Evolutionary conservation across 768 basidiomycete genomes (phyloP).

Genomic region (Lyophyllum shimeji): DNA sequence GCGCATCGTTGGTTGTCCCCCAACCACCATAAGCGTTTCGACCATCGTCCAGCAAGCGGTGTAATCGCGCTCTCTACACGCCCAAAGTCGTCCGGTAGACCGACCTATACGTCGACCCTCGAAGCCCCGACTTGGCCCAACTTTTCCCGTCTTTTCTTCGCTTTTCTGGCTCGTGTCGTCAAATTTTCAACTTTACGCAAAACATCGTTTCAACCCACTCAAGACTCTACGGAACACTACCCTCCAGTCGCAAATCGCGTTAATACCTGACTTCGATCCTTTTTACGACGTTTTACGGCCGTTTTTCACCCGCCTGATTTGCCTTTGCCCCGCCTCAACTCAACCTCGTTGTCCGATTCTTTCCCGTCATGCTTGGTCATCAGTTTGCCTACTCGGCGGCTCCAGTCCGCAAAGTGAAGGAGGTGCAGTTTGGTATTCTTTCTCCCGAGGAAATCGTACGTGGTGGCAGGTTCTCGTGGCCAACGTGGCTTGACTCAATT

Average conservation of each 20-base stretch:
- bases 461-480: conserved; percentile 22
- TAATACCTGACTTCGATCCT: conserved; percentile 27
- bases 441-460: conserved; percentile 98
- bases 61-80: conserved; percentile 23
- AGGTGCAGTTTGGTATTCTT: conserved; percentile 98
- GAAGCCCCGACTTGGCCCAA: conserved; percentile 20
- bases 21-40: conserved; percentile 42
- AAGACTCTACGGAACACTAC: conserved; percentile 25
- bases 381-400: conserved; percentile 92
- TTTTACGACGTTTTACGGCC: conserved; percentile 27
- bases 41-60: conserved; percentile 26
- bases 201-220: conserved; percentile 28
- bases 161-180: conserved; percentile 24
- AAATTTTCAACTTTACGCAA: conserved; percentile 27
- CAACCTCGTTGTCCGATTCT: conserved; percentile 14
- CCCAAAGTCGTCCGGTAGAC: conserved; percentile 22
- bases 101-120: conserved; percentile 15
- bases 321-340: conserved; percentile 14
- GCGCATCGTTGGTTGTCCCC: conserved; percentile 46
- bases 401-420: conserved; percentile 92
- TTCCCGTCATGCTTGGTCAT: conserved; percentile 73
- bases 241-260: conserved; percentile 19
- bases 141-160: conserved; percentile 29
- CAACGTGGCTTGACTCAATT: conserved; percentile 10
- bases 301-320: conserved; percentile 11